Base-by-base conservation (phyloP, 2,329 filamentous ascomycete species). In the Aureobasidium sp. region DNA sequence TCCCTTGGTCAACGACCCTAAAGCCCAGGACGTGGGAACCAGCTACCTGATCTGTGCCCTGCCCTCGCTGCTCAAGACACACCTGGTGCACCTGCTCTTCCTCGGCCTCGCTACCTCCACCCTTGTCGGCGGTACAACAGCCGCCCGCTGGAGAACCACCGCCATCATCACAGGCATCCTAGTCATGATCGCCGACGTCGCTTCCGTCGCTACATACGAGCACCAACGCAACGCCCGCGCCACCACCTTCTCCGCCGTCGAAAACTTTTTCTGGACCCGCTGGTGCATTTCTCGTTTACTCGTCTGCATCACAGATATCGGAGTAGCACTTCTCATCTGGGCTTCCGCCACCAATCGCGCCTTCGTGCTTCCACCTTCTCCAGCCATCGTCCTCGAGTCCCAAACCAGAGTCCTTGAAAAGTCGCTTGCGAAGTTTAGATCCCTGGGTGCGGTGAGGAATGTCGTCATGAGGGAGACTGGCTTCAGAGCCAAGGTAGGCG, bases 31-130 rank as follows among this genome's bases (percentile, higher is more conserved):
- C 42, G 67, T 67, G 8, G 85, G 89, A 52, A 79, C 78, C 41
- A 84, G 83, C 45, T 97, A 91, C 77, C 81, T 96, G 53, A 83
- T 89, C 72, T 97, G 96, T 76, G 87, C 89, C 15, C 75, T 95
- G 0, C 89, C 93, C 0, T 80, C 84, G 29, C 77, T 96, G 8
- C 69, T 92, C 1, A 79, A 84, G 15, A 88, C 90, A n/a, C 93
- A 99, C 75, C 77, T 97, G 9, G 71, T 86, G 52, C 94, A 97
- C 76, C 81, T 96, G 56, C 75, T 84, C 61, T 74, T 87, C 51
- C 75, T 96, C 20, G 90, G 89, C 5, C 68, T 90, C 48, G 86
- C 84, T 0, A 97, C 93, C 0, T 91, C 89, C 0, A 78, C 82
- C 2, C 72, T 84, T 0, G 71, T 93, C 56, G 82, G 85, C 0